Conservation (phyloP, 2,329 filamentous ascomycete genomes). For the Ciborinia camelliae region DNA sequence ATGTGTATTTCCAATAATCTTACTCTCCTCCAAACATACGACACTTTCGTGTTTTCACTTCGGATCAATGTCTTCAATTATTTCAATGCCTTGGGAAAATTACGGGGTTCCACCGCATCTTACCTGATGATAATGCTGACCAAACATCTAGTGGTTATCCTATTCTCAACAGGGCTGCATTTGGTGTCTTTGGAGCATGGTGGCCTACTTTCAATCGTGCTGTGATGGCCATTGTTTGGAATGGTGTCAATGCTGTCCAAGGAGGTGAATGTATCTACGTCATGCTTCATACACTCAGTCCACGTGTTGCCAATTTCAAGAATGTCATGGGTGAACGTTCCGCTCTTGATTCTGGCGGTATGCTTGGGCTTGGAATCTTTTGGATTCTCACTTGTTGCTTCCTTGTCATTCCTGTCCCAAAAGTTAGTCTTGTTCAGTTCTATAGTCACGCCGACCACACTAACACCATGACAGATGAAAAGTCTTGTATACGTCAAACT, state of each 20-base stretch:
- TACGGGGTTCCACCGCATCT: neutral
- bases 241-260: constrained; percentile 41
- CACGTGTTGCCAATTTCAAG: constrained; percentile 41
- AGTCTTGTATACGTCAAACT: constrained; percentile 40
- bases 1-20: neutral
- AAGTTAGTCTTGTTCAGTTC: constrained; percentile 23
- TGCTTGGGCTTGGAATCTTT: constrained; percentile 44
- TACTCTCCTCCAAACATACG: no score
- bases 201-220: constrained; percentile 46
- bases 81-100: neutral
- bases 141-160: constrained; percentile 37
- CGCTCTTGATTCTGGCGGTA: constrained; percentile 41
- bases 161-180: constrained; percentile 43
- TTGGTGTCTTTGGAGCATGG: constrained; percentile 45
- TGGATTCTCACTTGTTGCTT: constrained; percentile 43
- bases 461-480: constrained; percentile 33
- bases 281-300: constrained; percentile 44
- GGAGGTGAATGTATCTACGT: constrained; percentile 40
- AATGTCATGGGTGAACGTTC: constrained; percentile 43
- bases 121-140: neutral
- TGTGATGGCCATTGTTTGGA: constrained; percentile 41
- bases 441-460: constrained; percentile 22
- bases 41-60: neutral
- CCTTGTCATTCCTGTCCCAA: constrained; percentile 41
- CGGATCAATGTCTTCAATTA: neutral